phyloP scores from a whole-genome alignment of 352 stramenopile species.

The Phytophthora megakarya region DNA sequence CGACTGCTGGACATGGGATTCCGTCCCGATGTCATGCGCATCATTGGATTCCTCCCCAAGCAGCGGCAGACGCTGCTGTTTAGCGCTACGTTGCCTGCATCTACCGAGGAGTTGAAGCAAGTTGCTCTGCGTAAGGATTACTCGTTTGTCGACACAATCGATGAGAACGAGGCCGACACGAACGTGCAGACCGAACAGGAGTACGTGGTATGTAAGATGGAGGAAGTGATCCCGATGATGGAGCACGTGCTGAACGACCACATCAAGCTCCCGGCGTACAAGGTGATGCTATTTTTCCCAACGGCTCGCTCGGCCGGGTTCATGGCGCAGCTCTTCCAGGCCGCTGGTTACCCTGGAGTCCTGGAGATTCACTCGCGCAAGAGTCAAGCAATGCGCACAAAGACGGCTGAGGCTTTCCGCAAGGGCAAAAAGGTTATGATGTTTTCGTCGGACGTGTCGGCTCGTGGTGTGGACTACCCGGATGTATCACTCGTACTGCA shows the following conservation, averaged over 20 bases:
- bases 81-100: constrained; percentile 92
- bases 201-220: constrained; percentile 70
- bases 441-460: constrained; percentile 95
- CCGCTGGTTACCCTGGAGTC: constrained; percentile 68
- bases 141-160: constrained; percentile 93
- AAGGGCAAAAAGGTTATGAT: constrained; percentile 87
- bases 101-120: constrained; percentile 87
- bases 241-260: constrained; percentile 76
- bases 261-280: constrained; percentile 84
- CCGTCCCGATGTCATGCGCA: constrained; percentile 89
- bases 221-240: constrained; percentile 74
- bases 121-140: constrained; percentile 88
- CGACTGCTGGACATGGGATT: constrained; percentile 97
- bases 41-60: constrained; percentile 67
- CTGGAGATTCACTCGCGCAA: constrained; percentile 97
- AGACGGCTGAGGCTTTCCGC: constrained; percentile 90
- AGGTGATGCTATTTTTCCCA: constrained; percentile 96
- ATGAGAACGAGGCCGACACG: constrained; percentile 89
- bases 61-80: constrained; percentile 96
- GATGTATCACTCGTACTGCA: constrained; percentile 92
- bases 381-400: constrained; percentile 89
- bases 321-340: constrained; percentile 90
- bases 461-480: constrained; percentile 95
- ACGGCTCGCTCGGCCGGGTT: constrained; percentile 89
- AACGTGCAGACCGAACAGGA: constrained; percentile 91